Evolutionary conservation across 805 yeast genomes (phyloP).

Genomic region (Kodamaea neixiangensis): DNA sequence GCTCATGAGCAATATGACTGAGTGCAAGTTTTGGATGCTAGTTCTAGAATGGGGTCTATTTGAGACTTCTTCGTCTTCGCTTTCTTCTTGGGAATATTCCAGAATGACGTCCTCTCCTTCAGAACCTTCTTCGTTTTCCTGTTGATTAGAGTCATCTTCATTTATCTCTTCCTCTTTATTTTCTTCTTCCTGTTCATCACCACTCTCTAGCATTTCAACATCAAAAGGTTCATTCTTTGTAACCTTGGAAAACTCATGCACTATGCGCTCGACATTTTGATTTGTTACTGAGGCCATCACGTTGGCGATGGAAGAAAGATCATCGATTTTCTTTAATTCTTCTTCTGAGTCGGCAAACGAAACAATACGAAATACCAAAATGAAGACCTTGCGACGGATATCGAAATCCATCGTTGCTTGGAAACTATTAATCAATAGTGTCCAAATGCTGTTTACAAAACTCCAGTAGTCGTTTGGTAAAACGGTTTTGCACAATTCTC

Average conservation of each 20-base stretch:
- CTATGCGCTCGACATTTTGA: constrained; percentile 44
- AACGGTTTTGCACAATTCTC: constrained; percentile 29
- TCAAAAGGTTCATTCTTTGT: constrained; percentile 10
- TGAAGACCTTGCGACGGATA: constrained; percentile 57
- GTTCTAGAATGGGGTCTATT: background rate
- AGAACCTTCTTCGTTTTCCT: background rate
- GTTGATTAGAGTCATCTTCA: background rate
- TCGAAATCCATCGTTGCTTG: constrained; percentile 72
- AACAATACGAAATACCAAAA: constrained; percentile 54
- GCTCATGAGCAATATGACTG: constrained; percentile 49
- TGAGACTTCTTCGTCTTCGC: constrained; percentile 3
- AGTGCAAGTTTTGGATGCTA: constrained; percentile 20
- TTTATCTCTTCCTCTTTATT: constrained; percentile 4
- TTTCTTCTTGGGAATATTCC: constrained; percentile 3
- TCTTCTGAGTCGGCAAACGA: constrained; percentile 30
- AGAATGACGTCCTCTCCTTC: constrained; percentile 1
- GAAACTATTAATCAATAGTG: constrained; percentile 60
- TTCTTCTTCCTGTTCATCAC: constrained; percentile 6
- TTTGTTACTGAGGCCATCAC: constrained; percentile 62
- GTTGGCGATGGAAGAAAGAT: constrained; percentile 41
- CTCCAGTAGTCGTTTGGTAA: constrained; percentile 23
- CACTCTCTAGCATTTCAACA: constrained; percentile 13
- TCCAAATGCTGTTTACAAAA: constrained; percentile 51
- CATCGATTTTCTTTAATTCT: constrained; percentile 31
- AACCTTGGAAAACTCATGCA: constrained; percentile 10